phyloP scores from a whole-genome alignment of 2,329 filamentous ascomycete genomes.

The Scedosporium minutisporum region DNA sequence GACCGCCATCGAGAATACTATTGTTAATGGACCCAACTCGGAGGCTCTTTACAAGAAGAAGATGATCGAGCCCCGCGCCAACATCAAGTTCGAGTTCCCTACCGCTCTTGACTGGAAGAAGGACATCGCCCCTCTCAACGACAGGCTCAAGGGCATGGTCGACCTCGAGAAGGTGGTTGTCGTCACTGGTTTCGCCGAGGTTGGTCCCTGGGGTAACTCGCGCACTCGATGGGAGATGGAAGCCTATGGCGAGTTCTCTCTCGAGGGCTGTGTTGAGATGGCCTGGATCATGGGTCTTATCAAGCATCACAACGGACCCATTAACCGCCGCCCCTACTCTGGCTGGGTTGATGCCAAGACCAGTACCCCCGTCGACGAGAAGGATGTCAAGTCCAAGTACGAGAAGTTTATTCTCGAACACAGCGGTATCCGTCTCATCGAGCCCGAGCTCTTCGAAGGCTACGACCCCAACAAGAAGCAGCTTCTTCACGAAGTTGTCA shows the following conservation, averaged over 20 bases:
- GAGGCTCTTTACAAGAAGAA: slow-evolving; percentile 94
- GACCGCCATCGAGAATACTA: slow-evolving; percentile 91
- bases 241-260: slow-evolving; percentile 87
- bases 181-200: slow-evolving; percentile 90
- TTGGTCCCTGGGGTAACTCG: slow-evolving; percentile 97
- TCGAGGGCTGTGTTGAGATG: slow-evolving; percentile 98
- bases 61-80: slow-evolving; percentile 84
- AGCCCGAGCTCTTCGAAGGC: slow-evolving; percentile 91
- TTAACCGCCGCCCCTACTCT: slow-evolving; percentile 94
- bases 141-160: slow-evolving; percentile 90
- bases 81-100: slow-evolving; percentile 97
- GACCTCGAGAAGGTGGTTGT: slow-evolving; percentile 97
- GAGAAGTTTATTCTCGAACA: slow-evolving; percentile 96
- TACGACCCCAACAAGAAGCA: slow-evolving; percentile 99
- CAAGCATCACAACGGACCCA: slow-evolving; percentile 91
- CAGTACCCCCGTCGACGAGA: slow-evolving; percentile 92
- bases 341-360: slow-evolving; percentile 95
- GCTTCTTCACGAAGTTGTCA: slow-evolving; percentile 92
- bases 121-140: slow-evolving; percentile 82
- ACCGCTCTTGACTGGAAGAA: slow-evolving; percentile 81
- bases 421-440: slow-evolving; percentile 92
- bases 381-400: slow-evolving; percentile 95
- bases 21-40: slow-evolving; percentile 87
- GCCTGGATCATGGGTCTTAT: slow-evolving; percentile 99
- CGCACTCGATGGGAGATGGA: slow-evolving; percentile 99